Evolutionary conservation across 192 early-diverging fungal species (phyloP).

Genomic region (Podila horticola): DNA sequence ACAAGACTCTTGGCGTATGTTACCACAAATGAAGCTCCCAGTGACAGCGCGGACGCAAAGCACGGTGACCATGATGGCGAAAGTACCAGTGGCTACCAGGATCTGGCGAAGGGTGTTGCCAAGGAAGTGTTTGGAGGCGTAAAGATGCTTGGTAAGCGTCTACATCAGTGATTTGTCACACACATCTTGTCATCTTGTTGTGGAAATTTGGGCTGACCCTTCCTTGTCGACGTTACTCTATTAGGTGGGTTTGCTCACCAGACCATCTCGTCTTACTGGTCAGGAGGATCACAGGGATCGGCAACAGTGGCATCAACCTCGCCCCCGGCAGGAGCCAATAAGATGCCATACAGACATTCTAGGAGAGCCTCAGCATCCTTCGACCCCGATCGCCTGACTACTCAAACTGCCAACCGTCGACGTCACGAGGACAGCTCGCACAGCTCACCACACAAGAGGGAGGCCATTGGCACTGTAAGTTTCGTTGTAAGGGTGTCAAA

Average conservation of each 20-base stretch:
- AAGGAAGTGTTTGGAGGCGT: slow-evolving; percentile 84
- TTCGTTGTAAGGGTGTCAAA: not conserved
- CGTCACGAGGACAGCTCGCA: slow-evolving; percentile 44
- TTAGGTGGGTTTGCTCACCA: slow-evolving; percentile 70
- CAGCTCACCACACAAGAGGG: slow-evolving; percentile 33
- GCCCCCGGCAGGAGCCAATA: slow-evolving; percentile 19
- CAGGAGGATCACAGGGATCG: slow-evolving; percentile 32
- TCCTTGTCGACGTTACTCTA: not conserved
- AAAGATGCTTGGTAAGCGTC: slow-evolving; percentile 70
- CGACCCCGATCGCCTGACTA: slow-evolving; percentile 23
- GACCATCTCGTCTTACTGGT: slow-evolving; percentile 73
- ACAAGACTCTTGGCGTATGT: slow-evolving; percentile 77
- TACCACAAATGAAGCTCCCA: slow-evolving; percentile 58
- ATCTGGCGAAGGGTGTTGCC: slow-evolving; percentile 76
- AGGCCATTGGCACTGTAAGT: slow-evolving; percentile 54
- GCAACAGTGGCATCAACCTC: slow-evolving; percentile 28
- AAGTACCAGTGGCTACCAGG: slow-evolving; percentile 45
- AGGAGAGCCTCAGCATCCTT: slow-evolving; percentile 28
- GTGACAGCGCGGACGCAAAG: slow-evolving; percentile 65
- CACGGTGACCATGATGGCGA: slow-evolving; percentile 51
- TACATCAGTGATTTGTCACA: not conserved
- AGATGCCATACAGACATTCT: slow-evolving; percentile 13
- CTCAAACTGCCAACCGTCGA: slow-evolving; percentile 9
- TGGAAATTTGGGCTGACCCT: not conserved
- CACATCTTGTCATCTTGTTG: not conserved